Base-by-base conservation (phyloP, 495 filamentous ascomycete genomes). In the Amniculicola lignicola region DNA sequence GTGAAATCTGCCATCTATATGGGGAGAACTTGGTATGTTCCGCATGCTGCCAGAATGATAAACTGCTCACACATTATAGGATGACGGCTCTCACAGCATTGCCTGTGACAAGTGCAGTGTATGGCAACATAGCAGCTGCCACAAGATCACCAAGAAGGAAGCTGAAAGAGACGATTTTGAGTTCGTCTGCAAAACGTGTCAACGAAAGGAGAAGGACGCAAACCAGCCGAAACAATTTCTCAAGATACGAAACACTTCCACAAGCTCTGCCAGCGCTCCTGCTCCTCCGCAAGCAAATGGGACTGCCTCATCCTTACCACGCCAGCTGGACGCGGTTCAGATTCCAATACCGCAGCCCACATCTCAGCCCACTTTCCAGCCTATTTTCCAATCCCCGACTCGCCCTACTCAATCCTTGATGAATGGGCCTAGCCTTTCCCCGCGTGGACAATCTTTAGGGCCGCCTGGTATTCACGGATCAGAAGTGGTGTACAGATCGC, bases 61-160 rank as follows among this genome's bases (percentile, higher is more conserved):
- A 41, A 25, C 54, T 67, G 21, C 66, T 68, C 54, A 53, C 28
- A 47, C 35, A 11, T 33, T n/a, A 7, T 42, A 85, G 80, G 92
- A 96, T 61, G 93, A 96, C 62, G 93, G 93, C 41, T 84, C 87
- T 1, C 89, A 95, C 68, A 95, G 88, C 67, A 82, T 98, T 53
- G 86, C 90, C n/a, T 98, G 93, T 68, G 93, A 97, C 64, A 84
- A 78, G 42, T 98, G 93, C 76, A 93, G 87, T 67, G 84, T 95
- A 16, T 98, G 93, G 93, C 92, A 96, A 67, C 93, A 96, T 63
- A 92, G 87, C 74, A 85, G 84, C 42, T 98, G 93, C 64, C 81
- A 95, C 43, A 87, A 83, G 25, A 87, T 97, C 52, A 77, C 77
- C 10, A 78, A 89, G 53, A 75, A 77, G 39, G 85, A 88, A 51